Base-by-base conservation (phyloP, 495 filamentous ascomycete species). In the Niebla homalea region DNA sequence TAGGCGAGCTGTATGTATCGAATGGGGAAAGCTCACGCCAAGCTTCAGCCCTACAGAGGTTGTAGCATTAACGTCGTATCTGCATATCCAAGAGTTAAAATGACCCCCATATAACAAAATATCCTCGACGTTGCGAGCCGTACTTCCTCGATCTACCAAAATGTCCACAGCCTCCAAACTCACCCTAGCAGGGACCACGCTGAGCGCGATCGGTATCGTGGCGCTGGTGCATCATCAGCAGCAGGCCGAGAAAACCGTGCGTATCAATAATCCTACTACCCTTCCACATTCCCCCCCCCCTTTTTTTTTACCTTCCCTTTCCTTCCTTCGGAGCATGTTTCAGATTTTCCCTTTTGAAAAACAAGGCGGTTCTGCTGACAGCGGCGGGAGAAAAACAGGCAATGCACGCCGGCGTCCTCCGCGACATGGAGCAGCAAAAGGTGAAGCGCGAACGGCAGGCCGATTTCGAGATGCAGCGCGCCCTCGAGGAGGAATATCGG, bases 341-440 rank as follows among this genome's bases (percentile, higher is more conserved):
- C n/a, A n/a, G n/a, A n/a, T n/a, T n/a, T n/a, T n/a, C n/a, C n/a
- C n/a, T n/a, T n/a, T n/a, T n/a, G n/a, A n/a, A n/a, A n/a, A n/a
- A n/a, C n/a, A n/a, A n/a, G n/a, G n/a, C n/a, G n/a, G n/a, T n/a
- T n/a, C n/a, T n/a, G n/a, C n/a, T n/a, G n/a, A n/a, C n/a, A n/a
- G n/a, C n/a, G n/a, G n/a, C n/a, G n/a, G n/a, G n/a, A n/a, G n/a
- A n/a, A n/a, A n/a, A n/a, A n/a, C 61, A 94, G 90, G 85, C 87
- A 38, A 99, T 99, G 92, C 92, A 99, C 62, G 77, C 79, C 50
- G 93, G 93, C 15, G 92, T 99, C 7, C 71, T 96, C 57, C 85
- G 89, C 39, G 93, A 97, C 58, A 85, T 94, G 71, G 89, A 97
- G 60, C 90, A 94, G 63, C 89, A 94, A 60, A 79, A 83, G 29